Percentiles rank a stretch among this genome's conserved stretches.
Conservation (phyloP, 1,284 basidiomycete genomes). For the Omphalotus olearius region DNA sequence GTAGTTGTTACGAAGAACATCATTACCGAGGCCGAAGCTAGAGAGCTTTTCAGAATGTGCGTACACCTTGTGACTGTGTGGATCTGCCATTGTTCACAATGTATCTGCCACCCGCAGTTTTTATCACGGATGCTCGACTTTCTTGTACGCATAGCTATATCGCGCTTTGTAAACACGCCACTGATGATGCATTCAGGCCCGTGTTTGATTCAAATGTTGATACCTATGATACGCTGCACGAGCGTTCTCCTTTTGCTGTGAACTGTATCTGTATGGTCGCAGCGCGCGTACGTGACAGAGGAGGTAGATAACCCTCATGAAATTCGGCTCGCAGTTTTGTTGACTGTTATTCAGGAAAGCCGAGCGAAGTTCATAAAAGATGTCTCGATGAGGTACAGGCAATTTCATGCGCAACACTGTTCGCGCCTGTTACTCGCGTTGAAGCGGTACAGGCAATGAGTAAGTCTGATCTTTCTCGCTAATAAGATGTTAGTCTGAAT, state of each 20-base stretch:
- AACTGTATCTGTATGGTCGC: constrained; percentile 89
- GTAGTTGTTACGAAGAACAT: constrained; percentile 77
- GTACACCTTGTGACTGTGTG: constrained; percentile 23
- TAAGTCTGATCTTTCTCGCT: constrained; percentile 33
- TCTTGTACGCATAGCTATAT: constrained; percentile 41
- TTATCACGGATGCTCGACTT: constrained; percentile 85
- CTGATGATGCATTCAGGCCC: constrained; percentile 35
- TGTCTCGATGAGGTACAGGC: constrained; percentile 79
- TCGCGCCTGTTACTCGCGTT: constrained; percentile 74
- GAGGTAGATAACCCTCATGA: constrained; percentile 44
- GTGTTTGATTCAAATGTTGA: constrained; percentile 78
- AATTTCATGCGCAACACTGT: constrained; percentile 82
- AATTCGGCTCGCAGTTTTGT: background rate
- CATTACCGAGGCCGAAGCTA: constrained; percentile 76
- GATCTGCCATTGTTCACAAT: constrained; percentile 14
- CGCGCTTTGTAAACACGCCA: background rate
- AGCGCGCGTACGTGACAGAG: constrained; percentile 82
- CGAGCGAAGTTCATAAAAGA: constrained; percentile 62
- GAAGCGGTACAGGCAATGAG: constrained; percentile 92
- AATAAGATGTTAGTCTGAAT: constrained; percentile 11
- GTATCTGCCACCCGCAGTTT: constrained; percentile 45
- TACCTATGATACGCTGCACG: constrained; percentile 76
- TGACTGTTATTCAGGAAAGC: constrained; percentile 37
- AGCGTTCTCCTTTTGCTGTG: constrained; percentile 80
- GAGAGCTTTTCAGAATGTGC: constrained; percentile 80